phyloP scores from a whole-genome alignment of 345 rosid species.

The Kandelia obovata region DNA sequence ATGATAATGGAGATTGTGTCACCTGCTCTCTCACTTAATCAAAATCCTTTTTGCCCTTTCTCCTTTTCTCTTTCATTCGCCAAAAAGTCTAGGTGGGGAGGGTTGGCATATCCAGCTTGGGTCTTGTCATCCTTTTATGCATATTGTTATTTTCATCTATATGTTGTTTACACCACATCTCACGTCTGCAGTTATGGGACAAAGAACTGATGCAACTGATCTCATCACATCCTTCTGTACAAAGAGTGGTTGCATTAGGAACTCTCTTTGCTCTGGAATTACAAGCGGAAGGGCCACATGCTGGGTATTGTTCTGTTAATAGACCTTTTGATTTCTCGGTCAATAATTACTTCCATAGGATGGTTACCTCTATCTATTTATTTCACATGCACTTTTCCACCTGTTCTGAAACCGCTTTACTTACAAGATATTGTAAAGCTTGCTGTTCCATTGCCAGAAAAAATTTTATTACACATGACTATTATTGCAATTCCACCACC shows the following conservation, averaged over 20 bases:
- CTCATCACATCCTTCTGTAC: slow-evolving; percentile 66
- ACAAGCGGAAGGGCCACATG: slow-evolving; percentile 50
- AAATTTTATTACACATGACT: no score
- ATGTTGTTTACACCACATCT: neutral
- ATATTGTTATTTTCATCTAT: no score
- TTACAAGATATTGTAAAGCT: neutral
- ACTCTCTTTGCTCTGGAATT: slow-evolving; percentile 77
- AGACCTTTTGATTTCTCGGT: neutral
- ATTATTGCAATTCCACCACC: no score
- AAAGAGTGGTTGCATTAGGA: slow-evolving; percentile 76
- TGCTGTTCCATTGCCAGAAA: neutral
- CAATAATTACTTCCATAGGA: neutral
- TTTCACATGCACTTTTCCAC: neutral
- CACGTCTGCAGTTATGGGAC: slow-evolving; percentile 74
- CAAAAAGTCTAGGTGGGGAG: no score
- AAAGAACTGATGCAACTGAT: slow-evolving; percentile 50
- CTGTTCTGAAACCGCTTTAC: no score
- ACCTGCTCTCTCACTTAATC: no score
- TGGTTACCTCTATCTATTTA: neutral
- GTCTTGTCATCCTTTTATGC: no score
- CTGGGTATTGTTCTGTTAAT: slow-evolving; percentile 52
- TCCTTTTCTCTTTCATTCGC: no score
- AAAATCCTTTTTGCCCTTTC: no score
- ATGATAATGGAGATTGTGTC: no score
- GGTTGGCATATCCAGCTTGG: no score